Conservation (phyloP, 1,284 basidiomycete genomes). For the Sporisorium exsertum region DNA sequence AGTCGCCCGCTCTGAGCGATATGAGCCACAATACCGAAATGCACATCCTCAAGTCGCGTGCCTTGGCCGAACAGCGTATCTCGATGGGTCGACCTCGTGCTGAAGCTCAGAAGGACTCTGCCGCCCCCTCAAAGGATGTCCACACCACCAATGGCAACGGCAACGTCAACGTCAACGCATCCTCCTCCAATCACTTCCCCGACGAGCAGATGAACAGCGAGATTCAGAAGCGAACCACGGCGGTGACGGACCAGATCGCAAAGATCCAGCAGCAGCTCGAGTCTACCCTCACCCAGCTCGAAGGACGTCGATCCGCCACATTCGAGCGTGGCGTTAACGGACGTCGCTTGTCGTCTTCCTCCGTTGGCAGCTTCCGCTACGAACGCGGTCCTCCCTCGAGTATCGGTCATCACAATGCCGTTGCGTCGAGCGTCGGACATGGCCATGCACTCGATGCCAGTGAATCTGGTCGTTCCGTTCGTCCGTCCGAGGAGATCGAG, state of each 20-base stretch:
- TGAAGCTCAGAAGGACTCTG: constrained; percentile 19
- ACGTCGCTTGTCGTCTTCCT: constrained; percentile 41
- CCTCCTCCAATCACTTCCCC: constrained; percentile 55
- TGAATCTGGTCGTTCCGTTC: neutral
- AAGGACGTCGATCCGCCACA: constrained; percentile 55
- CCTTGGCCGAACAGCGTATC: constrained; percentile 61
- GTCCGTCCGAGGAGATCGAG: constrained; percentile 38
- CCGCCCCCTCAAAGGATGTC: constrained; percentile 11
- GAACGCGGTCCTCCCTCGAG: constrained; percentile 49
- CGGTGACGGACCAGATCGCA: constrained; percentile 63
- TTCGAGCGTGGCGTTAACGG: constrained; percentile 47
- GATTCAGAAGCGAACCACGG: constrained; percentile 60
- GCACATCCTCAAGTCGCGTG: constrained; percentile 59
- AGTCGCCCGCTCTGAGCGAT: constrained; percentile 45
- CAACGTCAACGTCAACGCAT: constrained; percentile 14
- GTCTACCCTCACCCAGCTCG: constrained; percentile 59
- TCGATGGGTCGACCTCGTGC: constrained; percentile 41
- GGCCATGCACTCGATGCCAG: constrained; percentile 17
- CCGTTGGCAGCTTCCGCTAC: constrained; percentile 42
- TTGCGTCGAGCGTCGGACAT: constrained; percentile 36
- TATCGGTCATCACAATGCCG: constrained; percentile 49
- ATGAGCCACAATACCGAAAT: constrained; percentile 51
- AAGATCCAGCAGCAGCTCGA: constrained; percentile 66
- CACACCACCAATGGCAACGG: constrained; percentile 13
- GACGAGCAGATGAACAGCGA: constrained; percentile 67